These are phyloP conservation scores for Tolypocladium inflatum DNA, from an alignment of 2,329 filamentous ascomycete species.

Conservation along the genomic window DNA sequence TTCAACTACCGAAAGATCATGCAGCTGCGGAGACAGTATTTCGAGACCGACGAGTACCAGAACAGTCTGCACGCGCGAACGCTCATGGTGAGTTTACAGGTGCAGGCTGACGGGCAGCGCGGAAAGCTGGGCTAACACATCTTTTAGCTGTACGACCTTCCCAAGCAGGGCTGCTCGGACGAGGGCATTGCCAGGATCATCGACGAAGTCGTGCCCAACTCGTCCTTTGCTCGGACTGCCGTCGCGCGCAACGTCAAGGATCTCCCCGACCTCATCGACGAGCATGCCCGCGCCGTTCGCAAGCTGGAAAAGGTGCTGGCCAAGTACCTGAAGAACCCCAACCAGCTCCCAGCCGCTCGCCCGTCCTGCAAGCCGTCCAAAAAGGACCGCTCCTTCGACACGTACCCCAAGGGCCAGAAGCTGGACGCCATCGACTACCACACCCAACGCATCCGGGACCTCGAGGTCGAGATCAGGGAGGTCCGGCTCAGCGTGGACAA, in stretches of 20 bases:
- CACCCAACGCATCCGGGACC: constrained; percentile 69
- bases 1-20: constrained; percentile 74
- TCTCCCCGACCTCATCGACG: constrained; percentile 72
- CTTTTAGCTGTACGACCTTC: constrained; percentile 70
- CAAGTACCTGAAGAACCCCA: constrained; percentile 83
- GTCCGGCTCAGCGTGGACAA: constrained; percentile 75
- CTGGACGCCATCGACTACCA: constrained; percentile 93
- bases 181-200: constrained; percentile 81
- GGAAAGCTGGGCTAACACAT: constrained; percentile 4
- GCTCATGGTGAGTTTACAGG: constrained; percentile 42
- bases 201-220: constrained; percentile 68
- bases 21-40: constrained; percentile 65
- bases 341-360: constrained; percentile 64
- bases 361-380: constrained; percentile 75
- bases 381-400: constrained; percentile 59
- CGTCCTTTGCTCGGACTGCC: constrained; percentile 68
- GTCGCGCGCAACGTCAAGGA: constrained; percentile 90
- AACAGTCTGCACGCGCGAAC: constrained; percentile 71
- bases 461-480: constrained; percentile 79
- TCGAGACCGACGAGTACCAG: constrained; percentile 81
- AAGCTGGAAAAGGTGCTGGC: constrained; percentile 76
- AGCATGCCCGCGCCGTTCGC: constrained; percentile 74
- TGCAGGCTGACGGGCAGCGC: neutral
- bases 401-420: constrained; percentile 59
- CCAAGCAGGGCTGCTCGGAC: constrained; percentile 65